Evolutionary conservation across 106 monocot genomes (phyloP).

Genomic region (Apostasia shenzhenica): DNA sequence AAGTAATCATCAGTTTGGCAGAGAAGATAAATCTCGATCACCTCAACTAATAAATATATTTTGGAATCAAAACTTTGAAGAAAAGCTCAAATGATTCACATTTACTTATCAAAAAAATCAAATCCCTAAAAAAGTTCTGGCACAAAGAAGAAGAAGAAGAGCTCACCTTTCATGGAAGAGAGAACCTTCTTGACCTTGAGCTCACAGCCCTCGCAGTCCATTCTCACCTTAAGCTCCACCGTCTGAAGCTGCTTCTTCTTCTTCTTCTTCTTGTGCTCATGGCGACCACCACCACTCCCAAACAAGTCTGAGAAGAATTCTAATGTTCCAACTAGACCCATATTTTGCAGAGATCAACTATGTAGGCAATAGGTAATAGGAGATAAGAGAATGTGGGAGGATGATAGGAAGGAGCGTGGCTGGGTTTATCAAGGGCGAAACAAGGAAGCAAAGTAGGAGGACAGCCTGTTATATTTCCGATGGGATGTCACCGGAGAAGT

Average conservation of each 20-base stretch:
- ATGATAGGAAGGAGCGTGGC: not conserved
- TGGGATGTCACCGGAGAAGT: not conserved
- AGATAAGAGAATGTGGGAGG: not conserved
- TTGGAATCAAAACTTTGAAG: too few species aligned
- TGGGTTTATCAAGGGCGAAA: not conserved
- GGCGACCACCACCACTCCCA: not conserved
- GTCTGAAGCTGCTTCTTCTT: slow-evolving; percentile 30
- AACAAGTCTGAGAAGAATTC: slow-evolving; percentile 21
- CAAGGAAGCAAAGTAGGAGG: not conserved
- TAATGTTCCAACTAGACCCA: slow-evolving; percentile 8
- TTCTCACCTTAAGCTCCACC: slow-evolving; percentile 46
- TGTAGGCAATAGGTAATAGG: not conserved
- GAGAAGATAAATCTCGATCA: too few species aligned
- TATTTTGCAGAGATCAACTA: not conserved
- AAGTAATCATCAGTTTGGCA: too few species aligned
- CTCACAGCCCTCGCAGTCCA: slow-evolving; percentile 53
- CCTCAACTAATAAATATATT: too few species aligned
- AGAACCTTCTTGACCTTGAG: slow-evolving; percentile 37
- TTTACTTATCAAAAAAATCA: too few species aligned
- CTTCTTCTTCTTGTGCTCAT: slow-evolving; percentile 13
- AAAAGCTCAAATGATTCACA: too few species aligned
- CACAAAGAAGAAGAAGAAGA: not conserved
- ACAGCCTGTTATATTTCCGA: not conserved
- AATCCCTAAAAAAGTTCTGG: too few species aligned
- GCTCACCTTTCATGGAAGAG: slow-evolving; percentile 34